Base-by-base conservation (phyloP, 2,329 filamentous ascomycete genomes). In the Arthroderma sp. region DNA sequence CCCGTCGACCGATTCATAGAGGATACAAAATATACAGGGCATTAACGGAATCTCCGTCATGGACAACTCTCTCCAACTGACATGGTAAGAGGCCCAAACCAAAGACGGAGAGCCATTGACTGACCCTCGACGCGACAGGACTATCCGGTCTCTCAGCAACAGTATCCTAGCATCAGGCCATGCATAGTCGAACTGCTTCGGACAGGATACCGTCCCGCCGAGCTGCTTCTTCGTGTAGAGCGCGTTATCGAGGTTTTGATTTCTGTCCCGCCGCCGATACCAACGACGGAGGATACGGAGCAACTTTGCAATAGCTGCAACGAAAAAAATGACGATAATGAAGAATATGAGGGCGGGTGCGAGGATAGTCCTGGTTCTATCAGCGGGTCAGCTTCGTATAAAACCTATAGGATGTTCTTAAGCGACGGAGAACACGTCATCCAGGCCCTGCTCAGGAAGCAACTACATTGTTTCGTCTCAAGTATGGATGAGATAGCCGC, bases 131-230 rank as follows among this genome's bases (percentile, higher is more conserved):
- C 35, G 15, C 35, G 35, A 38, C 15, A 38, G 35, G 35, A 38
- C 35, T 38, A 11, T 11, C 15, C 35, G 35, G 35, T 38, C 15
- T 38, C 35, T 38, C 35, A 38, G 35, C 35, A 38, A 13, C 9
- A 3, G 13, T 38, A 13, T 38, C 15, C 35, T 38, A n/a, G 15
- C 4, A 38, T 64, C 11, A 59, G 56, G 11, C 66, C 66, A 56
- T 67, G 65, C 51, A 62, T 68, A 25, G 64, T 63, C n/a, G 66
- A 67, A 60, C 61, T 68, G 17, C 58, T 68, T 57, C 66, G 66
- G 31, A 68, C 66, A 2, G 63, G 63, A 13, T 59, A 66, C 17
- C 60, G 63, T 47, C 66, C 66, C 2, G 55, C 61, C 15, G 58
- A 60, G 21, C 61, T 68, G 11, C 28, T 63, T 28, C 62, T 68